Conservation (phyloP, 805 yeast genomes). For the Candida caryicola region DNA sequence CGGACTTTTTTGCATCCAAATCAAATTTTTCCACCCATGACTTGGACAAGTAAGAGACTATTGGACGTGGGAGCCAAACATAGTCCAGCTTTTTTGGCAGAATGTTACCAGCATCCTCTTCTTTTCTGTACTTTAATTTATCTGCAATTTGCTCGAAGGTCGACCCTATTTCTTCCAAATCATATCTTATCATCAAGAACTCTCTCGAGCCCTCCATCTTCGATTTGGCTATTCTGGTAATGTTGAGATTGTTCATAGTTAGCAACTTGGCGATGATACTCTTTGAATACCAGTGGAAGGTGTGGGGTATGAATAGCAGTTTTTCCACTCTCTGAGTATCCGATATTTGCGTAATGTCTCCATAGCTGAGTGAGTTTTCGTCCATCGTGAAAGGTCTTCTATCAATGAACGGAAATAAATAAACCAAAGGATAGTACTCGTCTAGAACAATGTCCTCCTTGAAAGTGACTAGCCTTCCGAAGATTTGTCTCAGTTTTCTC, state of each 20-base stretch:
- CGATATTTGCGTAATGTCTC: conserved; percentile 12
- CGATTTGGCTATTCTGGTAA: conserved; percentile 7
- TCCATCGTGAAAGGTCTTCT: conserved; percentile 20
- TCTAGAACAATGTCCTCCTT: conserved; percentile 19
- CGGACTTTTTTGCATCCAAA: neutral
- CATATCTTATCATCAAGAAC: conserved; percentile 20
- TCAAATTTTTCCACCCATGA: conserved; percentile 13
- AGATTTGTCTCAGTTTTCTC: conserved; percentile 16
- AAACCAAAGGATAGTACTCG: conserved; percentile 28
- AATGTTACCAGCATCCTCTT: neutral
- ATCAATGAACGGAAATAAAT: conserved; percentile 31
- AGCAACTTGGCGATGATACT: conserved; percentile 14
- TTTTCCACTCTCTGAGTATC: neutral
- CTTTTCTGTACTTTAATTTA: conserved; percentile 1
- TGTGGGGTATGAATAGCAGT: conserved; percentile 1
- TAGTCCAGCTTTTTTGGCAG: conserved; percentile 6
- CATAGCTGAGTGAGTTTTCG: conserved; percentile 25
- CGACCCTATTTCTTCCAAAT: conserved; percentile 7
- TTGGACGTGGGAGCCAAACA: conserved; percentile 20
- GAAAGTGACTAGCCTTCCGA: conserved; percentile 20
- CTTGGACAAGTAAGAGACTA: conserved; percentile 15
- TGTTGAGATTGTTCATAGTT: conserved; percentile 1
- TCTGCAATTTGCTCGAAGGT: conserved; percentile 13
- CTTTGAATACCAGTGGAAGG: conserved; percentile 3
- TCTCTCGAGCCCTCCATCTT: conserved; percentile 16